Evolutionary conservation across 176 grass and related monocot species (phyloP), one percentile per base, ranked within the genome.

Genomic region (Musa beccarii): DNA sequence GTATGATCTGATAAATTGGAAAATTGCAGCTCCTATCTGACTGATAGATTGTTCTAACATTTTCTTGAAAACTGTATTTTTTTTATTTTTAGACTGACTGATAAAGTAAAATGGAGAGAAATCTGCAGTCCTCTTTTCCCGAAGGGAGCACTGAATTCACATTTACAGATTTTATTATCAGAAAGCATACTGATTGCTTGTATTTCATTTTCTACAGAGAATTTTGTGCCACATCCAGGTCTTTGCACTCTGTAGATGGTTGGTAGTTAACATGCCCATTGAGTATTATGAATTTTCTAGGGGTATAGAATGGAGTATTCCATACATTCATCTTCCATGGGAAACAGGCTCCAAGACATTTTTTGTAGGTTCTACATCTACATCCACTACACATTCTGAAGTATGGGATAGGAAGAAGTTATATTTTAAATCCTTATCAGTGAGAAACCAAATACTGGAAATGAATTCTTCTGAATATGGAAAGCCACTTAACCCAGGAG

Each of bases 241-340:
- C 11, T 98, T 98, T 63, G 94, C 94, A 25, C 73, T 98, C 17
- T 87, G 86, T 28, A 89, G 90, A 84, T 98, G 94, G 94, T 66
- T 98, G 79, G 81, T 82, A 15, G 72, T 83, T 50, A 82, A 86
- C 16, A 67, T 98, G 69, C 90, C 94, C 0, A 78, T 98, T 15
- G 94, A 91, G 80, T 98, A 98, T 80, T 98, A 93, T 69, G 94
- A 98, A 84, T 80, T 98, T 53, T 74, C 88, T 66, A 91, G 84
- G 80, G 94, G 94, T 54, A 79, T 98, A 55, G 84, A 93, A 10
- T 98, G 94, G 94, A 87, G 61, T 22, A 98, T 98, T 59, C 94
- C 94, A 0, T 86, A 91, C 80, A 75, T 87, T 50, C 74, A 54
- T 69, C 94, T 98, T 22, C 94, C 94, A 50, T 98, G 94, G 94